These are phyloP conservation scores for Hyphopichia buzzinii DNA, from an alignment of 1,139 yeast genomes.

Conservation along the genomic window DNA sequence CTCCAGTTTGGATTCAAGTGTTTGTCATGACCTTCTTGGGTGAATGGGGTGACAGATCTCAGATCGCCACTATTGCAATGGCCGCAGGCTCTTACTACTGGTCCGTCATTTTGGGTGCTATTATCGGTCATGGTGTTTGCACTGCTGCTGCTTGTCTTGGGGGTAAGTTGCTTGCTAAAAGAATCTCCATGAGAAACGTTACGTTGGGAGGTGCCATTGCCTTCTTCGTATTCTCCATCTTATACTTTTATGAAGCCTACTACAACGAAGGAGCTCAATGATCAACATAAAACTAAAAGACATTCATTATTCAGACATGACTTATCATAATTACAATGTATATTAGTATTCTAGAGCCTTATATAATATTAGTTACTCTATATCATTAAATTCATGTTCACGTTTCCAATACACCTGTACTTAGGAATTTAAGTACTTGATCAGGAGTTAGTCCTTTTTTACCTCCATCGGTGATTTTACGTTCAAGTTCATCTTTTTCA, in stretches of 20 bases:
- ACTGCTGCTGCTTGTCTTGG: constrained; percentile 92
- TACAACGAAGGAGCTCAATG: constrained; percentile 23
- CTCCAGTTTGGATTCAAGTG: constrained; percentile 93
- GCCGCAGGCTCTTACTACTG: constrained; percentile 96
- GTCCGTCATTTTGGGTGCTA: constrained; percentile 86
- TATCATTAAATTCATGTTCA: not conserved
- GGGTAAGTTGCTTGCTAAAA: constrained; percentile 85
- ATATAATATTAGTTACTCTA: not conserved
- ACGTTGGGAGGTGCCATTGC: constrained; percentile 89
- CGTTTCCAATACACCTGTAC: constrained; percentile 29
- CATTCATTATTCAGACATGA: no score
- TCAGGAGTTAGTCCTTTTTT: constrained; percentile 35
- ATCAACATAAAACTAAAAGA: not conserved
- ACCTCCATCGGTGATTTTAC: constrained; percentile 30
- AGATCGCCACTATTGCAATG: constrained; percentile 97
- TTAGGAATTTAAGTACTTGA: constrained; percentile 41
- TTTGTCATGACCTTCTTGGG: constrained; percentile 95
- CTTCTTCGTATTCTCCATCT: constrained; percentile 75
- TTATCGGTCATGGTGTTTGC: constrained; percentile 87
- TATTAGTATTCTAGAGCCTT: not conserved
- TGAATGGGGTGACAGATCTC: constrained; percentile 99
- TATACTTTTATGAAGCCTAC: constrained; percentile 72
- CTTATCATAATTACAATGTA: not conserved
- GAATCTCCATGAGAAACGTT: constrained; percentile 86
- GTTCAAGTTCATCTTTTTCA: constrained; percentile 26